phyloP scores from a whole-genome alignment of 176 grass and related monocot species.

The Rhipidocladum racemiflorum region DNA sequence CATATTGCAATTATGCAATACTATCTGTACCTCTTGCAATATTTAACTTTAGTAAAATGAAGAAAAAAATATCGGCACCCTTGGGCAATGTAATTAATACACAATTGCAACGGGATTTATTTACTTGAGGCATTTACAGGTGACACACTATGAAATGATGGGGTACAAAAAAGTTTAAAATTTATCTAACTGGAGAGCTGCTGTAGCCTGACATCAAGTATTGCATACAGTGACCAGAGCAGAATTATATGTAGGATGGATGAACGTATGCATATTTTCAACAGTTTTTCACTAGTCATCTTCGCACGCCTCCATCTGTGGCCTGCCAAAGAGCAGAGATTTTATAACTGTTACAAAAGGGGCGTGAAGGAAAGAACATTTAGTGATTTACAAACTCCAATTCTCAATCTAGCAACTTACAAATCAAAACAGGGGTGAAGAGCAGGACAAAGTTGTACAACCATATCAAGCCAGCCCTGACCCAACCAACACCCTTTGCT shows the following conservation, averaged over 20 bases:
- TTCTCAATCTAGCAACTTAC: conserved; percentile 28
- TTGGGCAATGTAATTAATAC: not conserved
- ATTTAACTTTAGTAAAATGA: not conserved
- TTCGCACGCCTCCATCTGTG: conserved; percentile 20
- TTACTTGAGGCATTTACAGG: conserved; percentile 32
- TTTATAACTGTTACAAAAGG: not conserved
- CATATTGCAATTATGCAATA: not conserved
- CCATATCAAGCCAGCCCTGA: conserved; percentile 43
- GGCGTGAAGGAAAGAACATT: not conserved
- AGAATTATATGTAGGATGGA: conserved; percentile 22
- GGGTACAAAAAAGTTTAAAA: not conserved
- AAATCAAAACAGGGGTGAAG: conserved; percentile 10
- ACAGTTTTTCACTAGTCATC: conserved; percentile 28
- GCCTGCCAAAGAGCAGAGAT: conserved; percentile 28
- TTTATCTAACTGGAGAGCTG: conserved; percentile 2
- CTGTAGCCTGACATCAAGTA: conserved; percentile 35
- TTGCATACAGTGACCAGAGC: conserved; percentile 30
- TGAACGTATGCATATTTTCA: conserved; percentile 25
- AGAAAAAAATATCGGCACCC: not conserved
- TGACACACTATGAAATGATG: not conserved
- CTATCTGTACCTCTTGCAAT: not conserved
- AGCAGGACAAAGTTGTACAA: conserved; percentile 37
- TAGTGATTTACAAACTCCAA: not conserved
- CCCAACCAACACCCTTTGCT: conserved; percentile 30
- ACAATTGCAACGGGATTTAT: not conserved